Evolutionary conservation across 2,329 filamentous ascomycete genomes (phyloP).

Genomic region (Alternaria arbusti): DNA sequence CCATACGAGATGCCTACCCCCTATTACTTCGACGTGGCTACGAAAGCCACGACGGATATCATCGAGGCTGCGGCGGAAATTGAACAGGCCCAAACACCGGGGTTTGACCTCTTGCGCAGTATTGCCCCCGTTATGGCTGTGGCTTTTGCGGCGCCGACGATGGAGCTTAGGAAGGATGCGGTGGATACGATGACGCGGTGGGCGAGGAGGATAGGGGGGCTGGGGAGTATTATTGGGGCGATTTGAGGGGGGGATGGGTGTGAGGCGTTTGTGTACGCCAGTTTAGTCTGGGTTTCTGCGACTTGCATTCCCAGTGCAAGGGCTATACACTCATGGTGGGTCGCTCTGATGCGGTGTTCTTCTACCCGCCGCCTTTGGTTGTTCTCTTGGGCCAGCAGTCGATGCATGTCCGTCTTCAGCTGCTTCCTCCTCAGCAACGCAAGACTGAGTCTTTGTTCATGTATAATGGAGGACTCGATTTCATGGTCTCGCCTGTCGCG

Average conservation of each 20-base stretch:
- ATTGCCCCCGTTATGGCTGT: constrained; percentile 32
- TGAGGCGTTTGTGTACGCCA: rapidly evolving
- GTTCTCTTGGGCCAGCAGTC: not conserved
- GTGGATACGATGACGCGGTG: constrained; percentile 32
- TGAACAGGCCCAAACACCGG: not conserved
- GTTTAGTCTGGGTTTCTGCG: not conserved
- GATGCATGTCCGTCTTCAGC: not conserved
- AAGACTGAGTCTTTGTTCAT: not conserved
- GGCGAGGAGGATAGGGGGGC: constrained; percentile 22
- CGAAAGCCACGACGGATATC: not conserved
- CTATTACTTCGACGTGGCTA: not conserved
- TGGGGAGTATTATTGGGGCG: not conserved
- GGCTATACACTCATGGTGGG: not conserved
- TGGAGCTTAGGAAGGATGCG: constrained; percentile 19
- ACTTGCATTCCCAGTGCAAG: not conserved
- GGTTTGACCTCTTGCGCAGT: not conserved
- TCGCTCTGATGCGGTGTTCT: not conserved
- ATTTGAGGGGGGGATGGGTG: not conserved
- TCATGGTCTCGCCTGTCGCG: not conserved
- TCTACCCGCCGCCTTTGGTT: not conserved
- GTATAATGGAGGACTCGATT: not conserved
- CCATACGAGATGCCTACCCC: constrained; percentile 3
- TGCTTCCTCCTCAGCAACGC: not conserved
- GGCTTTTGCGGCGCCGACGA: constrained; percentile 22
- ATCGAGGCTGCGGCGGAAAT: not conserved